Conservation (phyloP, 371 early-diverging fungal species). For the Mucor racemosus region DNA sequence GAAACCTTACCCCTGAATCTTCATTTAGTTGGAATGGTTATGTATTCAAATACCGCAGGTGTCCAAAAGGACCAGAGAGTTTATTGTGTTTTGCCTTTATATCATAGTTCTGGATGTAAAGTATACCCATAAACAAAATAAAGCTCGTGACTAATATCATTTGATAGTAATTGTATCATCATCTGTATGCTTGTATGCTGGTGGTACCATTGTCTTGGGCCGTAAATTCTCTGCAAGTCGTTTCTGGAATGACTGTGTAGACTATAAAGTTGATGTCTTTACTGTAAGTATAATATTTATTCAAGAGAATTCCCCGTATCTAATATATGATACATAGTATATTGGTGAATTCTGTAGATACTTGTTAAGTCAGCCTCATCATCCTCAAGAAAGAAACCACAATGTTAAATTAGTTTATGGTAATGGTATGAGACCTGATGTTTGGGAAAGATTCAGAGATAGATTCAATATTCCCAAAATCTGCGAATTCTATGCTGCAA, state of each 20-base stretch:
- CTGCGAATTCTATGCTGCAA: slow-evolving; percentile 66
- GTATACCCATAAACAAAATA: background rate
- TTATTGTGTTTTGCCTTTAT: slow-evolving; percentile 57
- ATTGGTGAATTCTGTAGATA: slow-evolving; percentile 79
- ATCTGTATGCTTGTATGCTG: slow-evolving; percentile 32
- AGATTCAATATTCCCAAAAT: slow-evolving; percentile 56
- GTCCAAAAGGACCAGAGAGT: slow-evolving; percentile 36
- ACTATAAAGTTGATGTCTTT: slow-evolving; percentile 46
- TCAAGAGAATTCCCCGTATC: background rate
- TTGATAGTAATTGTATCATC: slow-evolving; percentile 40
- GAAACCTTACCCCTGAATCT: slow-evolving; percentile 5
- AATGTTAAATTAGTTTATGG: slow-evolving; percentile 61
- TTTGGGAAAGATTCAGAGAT: slow-evolving; percentile 63
- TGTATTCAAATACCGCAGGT: slow-evolving; percentile 19
- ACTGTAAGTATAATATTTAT: slow-evolving; percentile 28
- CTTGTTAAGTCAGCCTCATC: slow-evolving; percentile 53
- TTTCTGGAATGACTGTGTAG: slow-evolving; percentile 56
- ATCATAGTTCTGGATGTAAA: slow-evolving; percentile 57
- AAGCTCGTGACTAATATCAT: background rate
- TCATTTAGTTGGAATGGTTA: slow-evolving; percentile 23
- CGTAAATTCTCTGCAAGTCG: slow-evolving; percentile 55
- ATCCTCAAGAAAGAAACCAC: slow-evolving; percentile 55
- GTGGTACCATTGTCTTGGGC: slow-evolving; percentile 46
- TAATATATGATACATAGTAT: slow-evolving; percentile 33
- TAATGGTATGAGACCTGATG: slow-evolving; percentile 73